Evolutionary conservation across 495 filamentous ascomycete species (phyloP).

Genomic region (Neurospora sp.): DNA sequence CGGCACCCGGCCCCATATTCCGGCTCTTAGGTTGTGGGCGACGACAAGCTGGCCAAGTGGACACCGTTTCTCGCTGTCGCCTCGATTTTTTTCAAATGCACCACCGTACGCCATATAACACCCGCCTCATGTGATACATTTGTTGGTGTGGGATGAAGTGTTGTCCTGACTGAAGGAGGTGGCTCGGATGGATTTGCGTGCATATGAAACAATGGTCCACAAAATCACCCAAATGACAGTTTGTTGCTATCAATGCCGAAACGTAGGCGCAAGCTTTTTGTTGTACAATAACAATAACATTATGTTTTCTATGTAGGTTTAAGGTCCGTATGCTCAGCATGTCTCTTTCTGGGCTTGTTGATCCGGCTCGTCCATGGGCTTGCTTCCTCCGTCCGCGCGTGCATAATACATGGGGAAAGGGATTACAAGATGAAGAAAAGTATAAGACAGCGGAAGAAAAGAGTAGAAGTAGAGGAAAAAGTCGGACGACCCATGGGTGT

Average conservation of each 20-base stretch:
- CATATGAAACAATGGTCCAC: background rate
- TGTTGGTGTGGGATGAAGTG: background rate
- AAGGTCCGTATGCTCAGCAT: background rate
- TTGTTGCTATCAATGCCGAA: background rate
- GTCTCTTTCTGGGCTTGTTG: background rate
- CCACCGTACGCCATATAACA: too few species aligned
- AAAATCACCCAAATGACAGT: background rate
- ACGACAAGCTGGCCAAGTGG: background rate
- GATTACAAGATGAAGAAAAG: background rate
- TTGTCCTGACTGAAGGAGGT: background rate
- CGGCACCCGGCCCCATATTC: background rate
- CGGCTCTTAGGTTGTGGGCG: background rate
- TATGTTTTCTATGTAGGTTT: background rate
- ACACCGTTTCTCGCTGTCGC: background rate
- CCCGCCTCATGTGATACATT: too few species aligned
- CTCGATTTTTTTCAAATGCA: too few species aligned
- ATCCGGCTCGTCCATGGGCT: background rate
- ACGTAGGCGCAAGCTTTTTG: background rate
- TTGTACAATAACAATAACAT: background rate
- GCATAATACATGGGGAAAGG: background rate
- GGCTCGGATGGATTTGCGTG: background rate
- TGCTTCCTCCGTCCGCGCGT: background rate
- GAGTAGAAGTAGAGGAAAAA: background rate
- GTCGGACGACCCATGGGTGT: background rate
- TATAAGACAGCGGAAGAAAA: conserved; percentile 1